Evolutionary conservation across 495 filamentous ascomycete species (phyloP).

Genomic region (Xylaria intraflava): DNA sequence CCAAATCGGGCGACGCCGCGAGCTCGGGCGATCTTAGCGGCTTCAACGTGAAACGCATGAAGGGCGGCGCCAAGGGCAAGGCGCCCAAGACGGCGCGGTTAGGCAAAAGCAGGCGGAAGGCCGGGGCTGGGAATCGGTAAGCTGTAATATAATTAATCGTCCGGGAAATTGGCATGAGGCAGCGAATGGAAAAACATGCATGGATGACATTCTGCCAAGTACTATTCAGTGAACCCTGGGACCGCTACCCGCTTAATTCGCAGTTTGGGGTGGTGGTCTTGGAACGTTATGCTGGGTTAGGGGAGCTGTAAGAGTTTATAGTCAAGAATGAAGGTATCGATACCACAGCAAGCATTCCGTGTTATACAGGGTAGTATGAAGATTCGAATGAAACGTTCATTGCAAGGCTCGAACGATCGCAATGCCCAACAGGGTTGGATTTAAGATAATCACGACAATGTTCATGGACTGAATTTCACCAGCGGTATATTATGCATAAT

Average conservation of each 20-base stretch:
- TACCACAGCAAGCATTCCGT: not conserved
- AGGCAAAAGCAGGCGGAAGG: conserved; percentile 39
- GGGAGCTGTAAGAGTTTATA: not conserved
- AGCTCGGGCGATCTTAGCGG: conserved; percentile 70
- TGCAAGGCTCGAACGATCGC: not conserved
- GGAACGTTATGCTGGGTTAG: not conserved
- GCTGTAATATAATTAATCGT: not conserved
- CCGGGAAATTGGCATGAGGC: not conserved
- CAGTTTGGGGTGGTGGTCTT: conserved; percentile 9
- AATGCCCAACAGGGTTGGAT: not conserved
- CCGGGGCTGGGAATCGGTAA: conserved; percentile 22
- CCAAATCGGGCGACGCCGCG: conserved; percentile 80
- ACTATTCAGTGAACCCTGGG: no score
- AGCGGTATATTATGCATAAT: conserved; percentile 1
- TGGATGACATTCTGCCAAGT: conserved; percentile 8
- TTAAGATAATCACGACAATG: not conserved
- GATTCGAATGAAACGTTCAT: not conserved
- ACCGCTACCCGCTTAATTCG: no score
- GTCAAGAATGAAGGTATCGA: not conserved
- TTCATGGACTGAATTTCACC: not conserved
- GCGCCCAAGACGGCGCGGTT: conserved; percentile 15
- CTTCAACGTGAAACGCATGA: conserved; percentile 82
- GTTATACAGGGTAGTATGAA: no score
- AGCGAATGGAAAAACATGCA: not conserved
- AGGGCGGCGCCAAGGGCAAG: conserved; percentile 35